A percentile compares a stretch with the other conserved stretches of the same genome.
phyloP scores from a whole-genome alignment of 129 eudicot genomes.

The Oenanthe sinensis region DNA sequence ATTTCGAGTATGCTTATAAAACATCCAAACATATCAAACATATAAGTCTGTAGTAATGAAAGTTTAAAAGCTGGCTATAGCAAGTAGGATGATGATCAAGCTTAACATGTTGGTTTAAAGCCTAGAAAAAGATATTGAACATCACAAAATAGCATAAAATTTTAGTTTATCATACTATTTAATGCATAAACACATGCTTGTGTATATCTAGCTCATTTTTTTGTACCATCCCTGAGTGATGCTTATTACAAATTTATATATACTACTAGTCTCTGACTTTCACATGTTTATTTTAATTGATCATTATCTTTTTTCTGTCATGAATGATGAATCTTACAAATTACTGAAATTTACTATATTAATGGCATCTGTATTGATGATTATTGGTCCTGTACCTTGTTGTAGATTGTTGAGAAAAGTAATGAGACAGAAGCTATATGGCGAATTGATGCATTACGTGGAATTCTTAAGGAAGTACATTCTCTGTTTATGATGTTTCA shows the following conservation, averaged over 20 bases:
- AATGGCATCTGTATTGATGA: background rate
- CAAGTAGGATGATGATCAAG: background rate
- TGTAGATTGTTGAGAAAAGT: constrained; percentile 72
- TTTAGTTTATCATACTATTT: background rate
- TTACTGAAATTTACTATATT: background rate
- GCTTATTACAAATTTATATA: background rate
- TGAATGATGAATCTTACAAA: background rate
- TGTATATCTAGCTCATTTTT: background rate
- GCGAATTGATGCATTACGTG: constrained; percentile 71
- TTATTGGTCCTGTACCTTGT: constrained; percentile 16
- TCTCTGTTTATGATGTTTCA: constrained; percentile 82
- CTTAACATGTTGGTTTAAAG: background rate
- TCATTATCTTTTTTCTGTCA: background rate
- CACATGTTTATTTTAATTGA: background rate
- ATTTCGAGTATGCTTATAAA: background rate
- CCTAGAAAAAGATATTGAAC: background rate
- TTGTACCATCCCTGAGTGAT: background rate
- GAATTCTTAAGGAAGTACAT: constrained; percentile 80
- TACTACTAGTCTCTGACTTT: background rate
- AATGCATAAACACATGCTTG: background rate
- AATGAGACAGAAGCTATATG: constrained; percentile 79
- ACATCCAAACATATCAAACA: background rate
- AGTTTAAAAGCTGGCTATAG: background rate
- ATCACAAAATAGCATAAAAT: background rate
- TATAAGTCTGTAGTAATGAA: background rate